These are phyloP conservation scores for Echinosophora koreensis DNA, from an alignment of 306 rosid species.

Conservation along the genomic window DNA sequence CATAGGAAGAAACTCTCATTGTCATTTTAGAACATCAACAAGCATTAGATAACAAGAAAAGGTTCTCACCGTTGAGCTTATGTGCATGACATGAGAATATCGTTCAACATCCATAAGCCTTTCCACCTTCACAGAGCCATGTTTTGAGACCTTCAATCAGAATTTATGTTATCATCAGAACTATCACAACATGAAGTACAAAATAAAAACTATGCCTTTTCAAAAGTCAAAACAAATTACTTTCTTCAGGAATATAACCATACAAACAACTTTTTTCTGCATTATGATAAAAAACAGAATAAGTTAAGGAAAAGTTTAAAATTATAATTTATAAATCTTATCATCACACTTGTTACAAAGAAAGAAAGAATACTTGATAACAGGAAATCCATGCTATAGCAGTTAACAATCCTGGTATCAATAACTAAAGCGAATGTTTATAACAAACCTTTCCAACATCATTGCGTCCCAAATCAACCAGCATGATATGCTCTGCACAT, in stretches of 20 bases:
- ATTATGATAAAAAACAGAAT: constrained; percentile 13
- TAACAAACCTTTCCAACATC: constrained; percentile 88
- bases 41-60: not conserved
- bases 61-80: constrained; percentile 84
- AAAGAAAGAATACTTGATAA: constrained; percentile 11
- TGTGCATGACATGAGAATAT: constrained; percentile 95
- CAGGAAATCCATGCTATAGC: constrained; percentile 3
- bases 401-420: constrained; percentile 29
- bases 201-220: not conserved
- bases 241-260: not conserved
- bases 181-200: constrained; percentile 38
- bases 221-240: not conserved
- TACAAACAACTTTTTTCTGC: constrained; percentile 33
- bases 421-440: constrained; percentile 22
- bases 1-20: not conserved
- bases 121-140: constrained; percentile 84
- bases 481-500: constrained; percentile 86
- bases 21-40: constrained; percentile 7
- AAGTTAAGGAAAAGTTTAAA: constrained; percentile 1
- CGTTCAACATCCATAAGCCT: constrained; percentile 78
- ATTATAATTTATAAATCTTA: not conserved
- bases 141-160: constrained; percentile 66
- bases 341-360: constrained; percentile 4
- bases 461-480: constrained; percentile 90
- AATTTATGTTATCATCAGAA: constrained; percentile 43